These are phyloP conservation scores for Capsella bursapastoris DNA, from an alignment of 345 rosid species.

Conservation along the genomic window DNA sequence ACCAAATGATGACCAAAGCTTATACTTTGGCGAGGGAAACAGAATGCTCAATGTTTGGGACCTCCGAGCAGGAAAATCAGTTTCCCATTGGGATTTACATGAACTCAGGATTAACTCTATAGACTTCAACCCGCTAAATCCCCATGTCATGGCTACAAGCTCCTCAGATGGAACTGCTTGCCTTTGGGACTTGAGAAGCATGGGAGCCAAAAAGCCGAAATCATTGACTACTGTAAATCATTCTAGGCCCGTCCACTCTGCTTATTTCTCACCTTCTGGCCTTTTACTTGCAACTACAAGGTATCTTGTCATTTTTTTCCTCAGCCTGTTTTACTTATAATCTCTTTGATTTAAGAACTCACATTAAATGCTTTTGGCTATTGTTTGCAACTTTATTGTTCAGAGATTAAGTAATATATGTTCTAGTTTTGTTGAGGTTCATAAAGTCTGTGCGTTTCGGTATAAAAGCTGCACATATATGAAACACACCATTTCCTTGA, in stretches of 20 bases:
- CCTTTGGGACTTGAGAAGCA: constrained; percentile 83
- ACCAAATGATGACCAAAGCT: constrained; percentile 54
- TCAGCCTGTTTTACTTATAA: neutral
- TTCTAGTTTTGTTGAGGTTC: neutral
- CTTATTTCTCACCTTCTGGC: constrained; percentile 93
- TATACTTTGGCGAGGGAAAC: constrained; percentile 66
- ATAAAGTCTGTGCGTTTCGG: neutral
- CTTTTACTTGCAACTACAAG: constrained; percentile 75
- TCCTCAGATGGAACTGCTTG: constrained; percentile 79
- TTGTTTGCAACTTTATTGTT: neutral
- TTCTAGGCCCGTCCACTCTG: constrained; percentile 68
- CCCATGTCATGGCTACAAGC: constrained; percentile 74
- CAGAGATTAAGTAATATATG: neutral
- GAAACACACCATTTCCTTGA: neutral
- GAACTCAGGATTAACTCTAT: constrained; percentile 73
- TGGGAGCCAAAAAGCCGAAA: constrained; percentile 47
- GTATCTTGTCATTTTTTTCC: constrained; percentile 40
- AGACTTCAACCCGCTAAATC: constrained; percentile 67
- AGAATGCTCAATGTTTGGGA: constrained; percentile 69
- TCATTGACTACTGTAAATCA: constrained; percentile 53
- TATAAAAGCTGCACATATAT: neutral
- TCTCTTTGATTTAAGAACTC: neutral
- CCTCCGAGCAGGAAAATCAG: constrained; percentile 58
- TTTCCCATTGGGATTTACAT: constrained; percentile 61
- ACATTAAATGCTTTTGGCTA: neutral